phyloP scores from a whole-genome alignment of 1,284 basidiomycete genomes.

The Cutaneotrichosporon daszewskae region DNA sequence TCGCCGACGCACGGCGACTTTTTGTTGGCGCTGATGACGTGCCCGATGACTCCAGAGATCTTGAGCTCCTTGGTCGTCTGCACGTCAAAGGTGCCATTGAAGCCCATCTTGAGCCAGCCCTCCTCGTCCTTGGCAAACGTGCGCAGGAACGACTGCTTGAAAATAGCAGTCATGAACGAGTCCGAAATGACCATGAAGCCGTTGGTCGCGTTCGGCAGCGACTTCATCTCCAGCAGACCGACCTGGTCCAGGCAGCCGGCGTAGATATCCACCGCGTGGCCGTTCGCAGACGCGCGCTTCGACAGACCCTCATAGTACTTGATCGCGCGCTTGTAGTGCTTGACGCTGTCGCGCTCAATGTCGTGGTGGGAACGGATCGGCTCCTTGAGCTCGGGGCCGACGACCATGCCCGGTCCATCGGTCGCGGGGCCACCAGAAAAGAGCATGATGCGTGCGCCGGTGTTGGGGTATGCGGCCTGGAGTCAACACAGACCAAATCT shows the following conservation, averaged over 20 bases:
- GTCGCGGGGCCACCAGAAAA: constrained; percentile 96
- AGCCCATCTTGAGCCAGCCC: constrained; percentile 92
- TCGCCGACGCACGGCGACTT: constrained; percentile 96
- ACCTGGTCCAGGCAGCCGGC: constrained; percentile 98
- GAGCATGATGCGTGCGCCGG: constrained; percentile 92
- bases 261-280: constrained; percentile 91
- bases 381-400: constrained; percentile 91
- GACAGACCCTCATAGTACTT: constrained; percentile 97
- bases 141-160: constrained; percentile 95
- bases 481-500: no score
- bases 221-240: constrained; percentile 96
- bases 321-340: constrained; percentile 93
- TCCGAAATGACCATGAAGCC: constrained; percentile 95
- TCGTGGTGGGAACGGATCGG: constrained; percentile 99
- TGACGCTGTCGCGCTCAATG: constrained; percentile 94
- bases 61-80: constrained; percentile 98
- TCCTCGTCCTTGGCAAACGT: constrained; percentile 92
- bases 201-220: constrained; percentile 89
- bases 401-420: constrained; percentile 95
- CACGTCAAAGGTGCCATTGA: constrained; percentile 98
- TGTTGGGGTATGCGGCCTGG: constrained; percentile 86
- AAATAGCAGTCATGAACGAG: constrained; percentile 96
- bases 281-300: constrained; percentile 89
- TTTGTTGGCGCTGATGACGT: constrained; percentile 94
- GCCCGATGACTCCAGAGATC: constrained; percentile 95